Conservation (phyloP, 2,329 filamentous ascomycete genomes). For the Beauveria varroae region DNA sequence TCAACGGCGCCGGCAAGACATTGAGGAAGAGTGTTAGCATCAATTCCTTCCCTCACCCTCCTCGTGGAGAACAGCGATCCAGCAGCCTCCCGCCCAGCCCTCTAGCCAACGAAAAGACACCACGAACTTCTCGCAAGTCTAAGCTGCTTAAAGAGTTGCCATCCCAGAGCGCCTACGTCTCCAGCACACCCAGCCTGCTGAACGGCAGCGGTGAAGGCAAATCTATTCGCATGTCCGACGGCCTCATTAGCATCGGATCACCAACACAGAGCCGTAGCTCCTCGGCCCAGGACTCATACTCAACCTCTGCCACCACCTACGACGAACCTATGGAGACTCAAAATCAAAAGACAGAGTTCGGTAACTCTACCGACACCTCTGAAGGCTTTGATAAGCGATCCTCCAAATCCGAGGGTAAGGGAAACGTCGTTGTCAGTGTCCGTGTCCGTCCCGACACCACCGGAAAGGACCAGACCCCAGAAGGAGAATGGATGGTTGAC, state of each 20-base stretch:
- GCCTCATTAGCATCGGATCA: conserved; percentile 69
- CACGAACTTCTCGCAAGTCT: conserved; percentile 41
- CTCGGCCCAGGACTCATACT: conserved; percentile 86
- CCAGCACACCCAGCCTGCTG: conserved; percentile 61
- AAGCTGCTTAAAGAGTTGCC: conserved; percentile 49
- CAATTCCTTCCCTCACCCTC: conserved; percentile 86
- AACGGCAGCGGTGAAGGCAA: conserved; percentile 74
- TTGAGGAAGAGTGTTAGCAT: conserved; percentile 88
- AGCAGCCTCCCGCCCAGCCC: conserved; percentile 57
- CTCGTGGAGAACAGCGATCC: conserved; percentile 54
- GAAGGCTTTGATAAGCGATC: conserved; percentile 35
- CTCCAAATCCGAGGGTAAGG: conserved; percentile 66
- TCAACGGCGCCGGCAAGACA: conserved; percentile 57
- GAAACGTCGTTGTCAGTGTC: conserved; percentile 93
- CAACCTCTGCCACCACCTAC: conserved; percentile 80
- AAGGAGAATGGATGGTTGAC: conserved; percentile 89
- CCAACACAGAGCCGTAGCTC: conserved; percentile 85
- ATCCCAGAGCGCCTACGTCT: conserved; percentile 36
- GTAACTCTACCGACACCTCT: conserved; percentile 21
- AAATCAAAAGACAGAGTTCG: conserved; percentile 23
- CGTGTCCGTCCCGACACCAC: conserved; percentile 78
- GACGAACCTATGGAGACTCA: conserved; percentile 63
- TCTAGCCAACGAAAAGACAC: conserved; percentile 42
- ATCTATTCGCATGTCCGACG: conserved; percentile 65
- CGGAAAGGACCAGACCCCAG: conserved; percentile 51